Base-by-base conservation (phyloP, 1,139 yeast species). In the Suhomyces bribrorum region DNA sequence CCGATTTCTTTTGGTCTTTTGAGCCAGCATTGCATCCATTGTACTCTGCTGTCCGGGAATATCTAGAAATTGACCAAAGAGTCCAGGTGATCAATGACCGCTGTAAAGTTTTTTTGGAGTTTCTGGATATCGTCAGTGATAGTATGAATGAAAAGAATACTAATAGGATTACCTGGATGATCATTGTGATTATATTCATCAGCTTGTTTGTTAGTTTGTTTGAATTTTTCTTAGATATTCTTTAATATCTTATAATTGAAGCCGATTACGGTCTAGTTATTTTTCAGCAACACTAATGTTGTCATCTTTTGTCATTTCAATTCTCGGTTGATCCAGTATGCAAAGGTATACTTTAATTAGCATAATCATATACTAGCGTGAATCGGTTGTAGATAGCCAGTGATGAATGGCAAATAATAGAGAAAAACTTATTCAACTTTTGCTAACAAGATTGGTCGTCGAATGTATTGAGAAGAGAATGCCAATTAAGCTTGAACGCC, bases 11-110 rank as follows among this genome's bases (percentile, higher is more conserved):
- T 60, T 92, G 98, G 98, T 86, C 92, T 17, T 79, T 85, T 45
- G 98, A 92, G 61, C 98, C 98, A 3, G 90, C 96, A 26, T 73
- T 92, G 47, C 95, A 90, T 58, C 97, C 97, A 2, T 68, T 92
- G 34, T 92, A 92, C 60, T 75, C 77, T 26, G 97, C 97, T 0
- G 85, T 90, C 41, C 66, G 97, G 41, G 97, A 92, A 50, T 92
- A 92, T 55, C 69, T 92, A 44, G 98, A 92, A 61, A 89, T 92
- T 46, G 97, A 90, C 56, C 96, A 87, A 61, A 70, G 98, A 42
- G 96, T 90, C 12, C 89, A 87, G 55, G 96, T 92, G 5, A 73
- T 92, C 37, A 92, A 92, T 54, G 97, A 92, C 59, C 69, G 97
- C 32, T 90, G 97, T 60, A 86, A 86, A 59, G 97, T 94, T 17